These are phyloP conservation scores for Silene conica DNA, from an alignment of 148 eudicot genomes.

Conservation along the genomic window DNA sequence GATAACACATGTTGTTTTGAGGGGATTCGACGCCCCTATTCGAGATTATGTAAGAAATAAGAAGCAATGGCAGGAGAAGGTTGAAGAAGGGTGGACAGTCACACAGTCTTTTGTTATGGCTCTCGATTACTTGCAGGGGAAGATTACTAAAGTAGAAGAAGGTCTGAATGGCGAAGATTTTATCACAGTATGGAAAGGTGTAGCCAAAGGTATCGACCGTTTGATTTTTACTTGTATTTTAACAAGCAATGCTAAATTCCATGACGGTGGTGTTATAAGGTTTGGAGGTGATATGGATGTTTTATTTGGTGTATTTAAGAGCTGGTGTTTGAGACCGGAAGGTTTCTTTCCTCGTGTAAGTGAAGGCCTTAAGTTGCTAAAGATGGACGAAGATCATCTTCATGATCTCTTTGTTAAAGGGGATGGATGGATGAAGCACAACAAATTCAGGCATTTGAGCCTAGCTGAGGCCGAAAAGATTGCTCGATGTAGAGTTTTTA, in stretches of 20 bases:
- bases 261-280: constrained; percentile 68
- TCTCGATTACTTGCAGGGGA: constrained; percentile 76
- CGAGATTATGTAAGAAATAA: constrained; percentile 74
- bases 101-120: constrained; percentile 61
- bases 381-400: constrained; percentile 48
- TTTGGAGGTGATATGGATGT: constrained; percentile 59
- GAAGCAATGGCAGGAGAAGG: constrained; percentile 85
- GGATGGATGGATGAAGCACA: constrained; percentile 56
- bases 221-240: constrained; percentile 54
- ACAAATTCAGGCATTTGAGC: constrained; percentile 67
- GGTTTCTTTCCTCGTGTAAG: constrained; percentile 75
- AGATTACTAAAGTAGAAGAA: constrained; percentile 55
- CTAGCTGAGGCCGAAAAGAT: constrained; percentile 61
- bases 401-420: constrained; percentile 37
- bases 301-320: constrained; percentile 66
- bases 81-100: constrained; percentile 57
- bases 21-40: constrained; percentile 67
- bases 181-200: constrained; percentile 70
- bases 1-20: constrained; percentile 60
- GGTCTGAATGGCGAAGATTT: constrained; percentile 64
- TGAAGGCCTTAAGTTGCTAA: constrained; percentile 67
- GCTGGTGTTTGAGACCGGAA: constrained; percentile 97
- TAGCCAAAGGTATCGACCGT: constrained; percentile 57
- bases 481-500: constrained; percentile 29
- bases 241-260: constrained; percentile 59